Evolutionary conservation across 139 green algal genomes (phyloP), one percentile per base, ranked within the genome.

Genomic region (Desmodesmus armatus): DNA sequence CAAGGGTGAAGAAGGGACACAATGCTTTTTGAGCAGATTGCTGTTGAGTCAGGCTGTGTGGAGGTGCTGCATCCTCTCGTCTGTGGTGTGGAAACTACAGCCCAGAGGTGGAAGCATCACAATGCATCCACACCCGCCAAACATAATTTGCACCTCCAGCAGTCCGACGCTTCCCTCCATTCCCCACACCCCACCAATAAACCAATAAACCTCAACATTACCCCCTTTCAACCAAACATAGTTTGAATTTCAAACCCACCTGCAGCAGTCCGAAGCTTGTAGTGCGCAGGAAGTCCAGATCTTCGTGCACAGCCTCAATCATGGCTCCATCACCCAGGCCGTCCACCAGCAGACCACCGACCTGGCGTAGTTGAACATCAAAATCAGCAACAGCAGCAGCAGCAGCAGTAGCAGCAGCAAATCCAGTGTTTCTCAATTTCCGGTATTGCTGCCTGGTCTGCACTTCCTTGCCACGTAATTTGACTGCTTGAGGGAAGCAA

Each of bases 191-290:
- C n/a, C 51, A 27, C 51, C 5, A 62, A 27, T 21, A 62, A 15
- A 7, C 51, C 4, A 17, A 62, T 29, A 62, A 62, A 17, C 51
- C 51, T 62, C 25, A 65, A 33, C 55, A 23, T 35, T 33, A 69
- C 19, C 35, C 35, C 60, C 60, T 29, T n/a, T 40, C 19, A 69
- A 40, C 6, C 2, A 40, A 15, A 74, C 35, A 31, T 21, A 3
- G 7, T 72, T 5, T n/a, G n/a, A n/a, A n/a, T n/a, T n/a, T n/a
- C n/a, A n/a, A 11, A 76, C 85, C 83, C 25, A 92, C 93, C 90
- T 98, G 96, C 60, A 99, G 94, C 87, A 99, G 89, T 43, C 97
- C 97, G 84, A 99, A 99, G 77, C 91, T 94, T 23, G 96, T 98
- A 65, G 88, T 96, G 70, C 96, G 90, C 79, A 99, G 82, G 90